Conservation (phyloP, 163 green algal genomes). For the Prototheca stagnorum region DNA sequence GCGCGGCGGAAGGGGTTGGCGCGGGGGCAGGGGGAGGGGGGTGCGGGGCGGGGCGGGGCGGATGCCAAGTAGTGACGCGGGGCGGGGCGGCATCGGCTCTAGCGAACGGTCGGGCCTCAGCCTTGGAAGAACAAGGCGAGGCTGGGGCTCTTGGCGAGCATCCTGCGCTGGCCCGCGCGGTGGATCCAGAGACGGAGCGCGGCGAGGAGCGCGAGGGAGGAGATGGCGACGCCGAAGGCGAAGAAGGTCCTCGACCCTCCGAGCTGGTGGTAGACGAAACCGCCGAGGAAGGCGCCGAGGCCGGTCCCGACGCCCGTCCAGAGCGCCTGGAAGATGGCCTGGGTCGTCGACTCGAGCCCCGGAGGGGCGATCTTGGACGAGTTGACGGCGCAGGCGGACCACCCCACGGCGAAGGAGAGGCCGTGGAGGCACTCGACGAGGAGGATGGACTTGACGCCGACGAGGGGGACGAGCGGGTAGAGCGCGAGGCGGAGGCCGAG, state of each 20-base stretch:
- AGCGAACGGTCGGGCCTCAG: no score
- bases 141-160: no score
- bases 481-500: constrained; percentile 5
- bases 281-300: constrained; percentile 7
- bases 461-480: constrained; percentile 7
- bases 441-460: constrained; percentile 2
- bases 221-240: neutral
- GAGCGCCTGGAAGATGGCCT: constrained; percentile 13
- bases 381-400: constrained; percentile 14
- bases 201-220: neutral
- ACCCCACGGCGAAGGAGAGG: constrained; percentile 14
- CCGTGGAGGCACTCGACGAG: constrained; percentile 10
- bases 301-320: constrained; percentile 13
- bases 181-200: neutral
- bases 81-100: no score
- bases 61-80: no score
- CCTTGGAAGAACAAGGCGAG: no score
- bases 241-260: constrained; percentile 3
- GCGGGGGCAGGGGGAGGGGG: no score
- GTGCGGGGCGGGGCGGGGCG: no score
- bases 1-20: no score
- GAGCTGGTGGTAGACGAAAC: constrained; percentile 6
- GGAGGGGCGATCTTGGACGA: constrained; percentile 15
- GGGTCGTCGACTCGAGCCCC: constrained; percentile 7
- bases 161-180: neutral